phyloP scores from a whole-genome alignment of 176 grass and related monocot species.

The Rhipidocladum racemiflorum region DNA sequence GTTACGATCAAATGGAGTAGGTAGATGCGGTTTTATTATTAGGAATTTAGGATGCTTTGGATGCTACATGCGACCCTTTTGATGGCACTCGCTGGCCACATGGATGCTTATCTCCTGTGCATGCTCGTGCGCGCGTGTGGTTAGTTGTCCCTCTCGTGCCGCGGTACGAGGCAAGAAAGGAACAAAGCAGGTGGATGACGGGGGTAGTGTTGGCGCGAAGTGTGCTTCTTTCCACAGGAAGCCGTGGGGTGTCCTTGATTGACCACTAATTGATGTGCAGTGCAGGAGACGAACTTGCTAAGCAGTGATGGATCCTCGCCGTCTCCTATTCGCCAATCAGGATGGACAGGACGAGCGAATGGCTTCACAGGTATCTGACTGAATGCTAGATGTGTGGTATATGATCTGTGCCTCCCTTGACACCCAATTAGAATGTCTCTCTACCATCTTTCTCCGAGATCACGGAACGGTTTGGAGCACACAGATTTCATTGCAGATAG shows the following conservation, averaged over 20 bases:
- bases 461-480: no score
- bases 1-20: no score
- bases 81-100: neutral
- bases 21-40: neutral
- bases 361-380: neutral
- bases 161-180: neutral
- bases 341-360: neutral
- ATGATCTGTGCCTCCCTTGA: neutral
- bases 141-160: neutral
- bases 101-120: neutral
- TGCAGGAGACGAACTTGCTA: neutral
- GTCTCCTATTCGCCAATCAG: neutral
- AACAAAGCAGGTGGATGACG: neutral
- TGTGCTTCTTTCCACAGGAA: neutral
- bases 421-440: no score
- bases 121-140: neutral
- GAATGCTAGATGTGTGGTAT: neutral
- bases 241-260: neutral
- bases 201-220: neutral
- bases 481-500: no score
- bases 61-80: neutral
- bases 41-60: neutral
- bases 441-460: neutral
- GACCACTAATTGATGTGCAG: neutral
- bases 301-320: neutral